Conservation (phyloP, 768 basidiomycete species). For the Rhodotorula graminis region DNA sequence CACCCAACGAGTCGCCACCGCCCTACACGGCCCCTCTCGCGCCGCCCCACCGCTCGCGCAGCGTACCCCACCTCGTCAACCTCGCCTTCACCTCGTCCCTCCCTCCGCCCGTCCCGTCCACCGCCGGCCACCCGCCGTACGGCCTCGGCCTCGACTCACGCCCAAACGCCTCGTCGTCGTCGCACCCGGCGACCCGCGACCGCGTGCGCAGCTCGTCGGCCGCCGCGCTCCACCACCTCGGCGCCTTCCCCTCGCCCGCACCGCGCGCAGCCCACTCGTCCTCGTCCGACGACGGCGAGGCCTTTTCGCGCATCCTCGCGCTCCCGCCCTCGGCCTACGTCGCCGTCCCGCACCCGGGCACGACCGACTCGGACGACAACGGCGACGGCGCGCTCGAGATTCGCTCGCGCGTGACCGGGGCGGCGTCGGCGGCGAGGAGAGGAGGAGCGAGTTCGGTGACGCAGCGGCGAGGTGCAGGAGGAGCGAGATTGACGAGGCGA, state of each 20-base stretch:
- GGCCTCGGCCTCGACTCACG: not conserved
- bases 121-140: not conserved
- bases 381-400: conserved; percentile 24
- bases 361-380: conserved; percentile 2
- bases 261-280: not conserved
- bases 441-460: not conserved
- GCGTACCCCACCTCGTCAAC: conserved; percentile 17
- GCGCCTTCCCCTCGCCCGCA: not conserved
- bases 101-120: not conserved
- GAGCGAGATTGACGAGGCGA: not conserved
- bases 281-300: not conserved
- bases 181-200: not conserved
- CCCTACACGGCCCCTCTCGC: conserved; percentile 27
- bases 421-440: not conserved
- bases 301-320: too few species aligned
- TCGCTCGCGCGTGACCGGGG: not conserved
- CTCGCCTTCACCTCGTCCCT: conserved; percentile 2
- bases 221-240: not conserved
- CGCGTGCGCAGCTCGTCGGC: conserved; percentile 3
- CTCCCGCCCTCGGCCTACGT: not conserved
- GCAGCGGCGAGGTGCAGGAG: not conserved
- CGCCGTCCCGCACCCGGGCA: not conserved
- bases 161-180: not conserved
- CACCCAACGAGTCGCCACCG: conserved; percentile 8
- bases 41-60: conserved; percentile 16